A percentile compares a stretch with the other conserved stretches of the same genome.
phyloP scores from a whole-genome alignment of 179 eudicot species.

The Amaranthus tricolor region DNA sequence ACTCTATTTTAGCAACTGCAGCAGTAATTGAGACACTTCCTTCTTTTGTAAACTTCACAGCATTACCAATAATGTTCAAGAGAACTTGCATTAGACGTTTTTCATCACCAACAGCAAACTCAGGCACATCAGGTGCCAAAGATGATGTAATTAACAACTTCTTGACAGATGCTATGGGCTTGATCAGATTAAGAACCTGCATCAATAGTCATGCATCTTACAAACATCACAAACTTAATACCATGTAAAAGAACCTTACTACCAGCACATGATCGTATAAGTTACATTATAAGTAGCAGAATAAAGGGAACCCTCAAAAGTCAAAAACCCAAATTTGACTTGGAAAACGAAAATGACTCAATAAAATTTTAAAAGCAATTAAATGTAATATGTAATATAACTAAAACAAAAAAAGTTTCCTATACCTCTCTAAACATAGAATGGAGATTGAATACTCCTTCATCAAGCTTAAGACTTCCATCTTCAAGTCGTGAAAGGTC shows the following conservation, averaged over 20 bases:
- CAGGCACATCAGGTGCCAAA: constrained; percentile 70
- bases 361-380: not conserved
- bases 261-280: not conserved
- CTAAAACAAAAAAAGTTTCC: not conserved
- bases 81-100: constrained; percentile 82
- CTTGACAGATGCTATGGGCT: constrained; percentile 80
- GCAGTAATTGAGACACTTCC: constrained; percentile 68
- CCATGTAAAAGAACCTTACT: not conserved
- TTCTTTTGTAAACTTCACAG: constrained; percentile 86
- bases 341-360: not conserved
- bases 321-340: not conserved
- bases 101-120: constrained; percentile 81
- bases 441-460: constrained; percentile 63
- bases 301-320: not conserved
- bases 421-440: constrained; percentile 70
- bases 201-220: constrained; percentile 26
- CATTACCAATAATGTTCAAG: constrained; percentile 80
- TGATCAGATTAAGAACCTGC: constrained; percentile 74
- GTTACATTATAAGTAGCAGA: not conserved
- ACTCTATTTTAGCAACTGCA: constrained; percentile 56
- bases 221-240: not conserved
- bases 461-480: constrained; percentile 86
- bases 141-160: constrained; percentile 52
- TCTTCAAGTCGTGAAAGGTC: constrained; percentile 97
- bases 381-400: not conserved